Conservation (phyloP, 2,329 filamentous ascomycete species). For the Verticillium nubilum region DNA sequence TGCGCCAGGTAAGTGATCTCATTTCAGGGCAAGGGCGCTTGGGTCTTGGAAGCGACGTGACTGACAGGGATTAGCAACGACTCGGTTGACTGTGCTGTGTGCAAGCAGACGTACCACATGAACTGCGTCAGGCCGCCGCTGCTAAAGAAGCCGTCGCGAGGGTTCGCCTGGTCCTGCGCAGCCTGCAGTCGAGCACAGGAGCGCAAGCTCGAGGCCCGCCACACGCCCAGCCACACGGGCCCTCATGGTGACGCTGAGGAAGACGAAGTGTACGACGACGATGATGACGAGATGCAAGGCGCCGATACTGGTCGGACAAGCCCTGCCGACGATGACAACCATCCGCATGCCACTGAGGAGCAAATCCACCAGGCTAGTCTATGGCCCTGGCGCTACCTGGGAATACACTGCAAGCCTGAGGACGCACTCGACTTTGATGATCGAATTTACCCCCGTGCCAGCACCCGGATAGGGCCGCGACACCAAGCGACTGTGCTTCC, state of each 20-base stretch:
- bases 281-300: conserved; percentile 62
- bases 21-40: conserved; percentile 1
- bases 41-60: conserved; percentile 2
- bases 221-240: conserved; percentile 72
- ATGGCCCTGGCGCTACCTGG: conserved; percentile 94
- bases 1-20: conserved; percentile 69
- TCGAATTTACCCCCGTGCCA: conserved; percentile 91
- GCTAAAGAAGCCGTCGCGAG: conserved; percentile 91
- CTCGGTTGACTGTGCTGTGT: conserved; percentile 95
- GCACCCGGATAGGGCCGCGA: conserved; percentile 82
- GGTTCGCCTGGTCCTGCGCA: conserved; percentile 96
- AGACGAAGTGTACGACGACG: conserved; percentile 59
- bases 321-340: conserved; percentile 53
- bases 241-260: conserved; percentile 61
- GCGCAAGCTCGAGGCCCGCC: conserved; percentile 81
- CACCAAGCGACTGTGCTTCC: conserved; percentile 82
- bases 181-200: conserved; percentile 96
- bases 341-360: conserved; percentile 65
- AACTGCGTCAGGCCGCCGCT: conserved; percentile 89
- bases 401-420: conserved; percentile 91
- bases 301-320: conserved; percentile 57
- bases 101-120: conserved; percentile 96
- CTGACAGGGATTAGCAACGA: conserved; percentile 58
- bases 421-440: conserved; percentile 97
- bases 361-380: conserved; percentile 89